These are phyloP conservation scores for Oxyria digyna DNA, from an alignment of 148 eudicot genomes.

Conservation along the genomic window DNA sequence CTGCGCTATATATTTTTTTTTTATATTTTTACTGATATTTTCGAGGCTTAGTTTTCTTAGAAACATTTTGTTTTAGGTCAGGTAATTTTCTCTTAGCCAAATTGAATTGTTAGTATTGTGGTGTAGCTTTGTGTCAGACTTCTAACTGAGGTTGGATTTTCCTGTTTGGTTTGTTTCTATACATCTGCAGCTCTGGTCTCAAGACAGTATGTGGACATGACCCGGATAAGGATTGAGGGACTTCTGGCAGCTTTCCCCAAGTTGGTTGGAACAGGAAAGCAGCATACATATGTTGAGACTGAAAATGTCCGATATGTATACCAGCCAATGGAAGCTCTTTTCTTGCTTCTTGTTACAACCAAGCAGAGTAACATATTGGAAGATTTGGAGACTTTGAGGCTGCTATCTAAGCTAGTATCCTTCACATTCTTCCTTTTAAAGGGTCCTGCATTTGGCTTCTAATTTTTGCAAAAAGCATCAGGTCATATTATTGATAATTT, in stretches of 20 bases:
- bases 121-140: neutral
- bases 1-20: neutral
- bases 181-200: constrained; percentile 66
- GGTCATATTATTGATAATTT: neutral
- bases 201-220: constrained; percentile 94
- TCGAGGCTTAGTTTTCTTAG: neutral
- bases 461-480: neutral
- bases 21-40: neutral
- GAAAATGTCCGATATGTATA: constrained; percentile 98
- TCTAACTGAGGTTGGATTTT: neutral
- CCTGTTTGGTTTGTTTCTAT: neutral
- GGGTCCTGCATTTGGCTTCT: neutral
- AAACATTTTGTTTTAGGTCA: neutral
- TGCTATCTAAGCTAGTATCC: constrained; percentile 94
- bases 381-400: constrained; percentile 93
- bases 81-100: neutral
- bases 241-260: constrained; percentile 96
- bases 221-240: constrained; percentile 85
- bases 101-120: neutral
- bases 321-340: constrained; percentile 87
- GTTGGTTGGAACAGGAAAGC: constrained; percentile 95
- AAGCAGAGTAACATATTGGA: constrained; percentile 98
- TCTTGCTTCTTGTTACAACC: constrained; percentile 81
- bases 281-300: constrained; percentile 94
- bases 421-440: neutral